A percentile compares a stretch with the other conserved stretches of the same genome.
Evolutionary conservation across 345 rosid genomes (phyloP).

Genomic region (Microthlaspi erraticum): DNA sequence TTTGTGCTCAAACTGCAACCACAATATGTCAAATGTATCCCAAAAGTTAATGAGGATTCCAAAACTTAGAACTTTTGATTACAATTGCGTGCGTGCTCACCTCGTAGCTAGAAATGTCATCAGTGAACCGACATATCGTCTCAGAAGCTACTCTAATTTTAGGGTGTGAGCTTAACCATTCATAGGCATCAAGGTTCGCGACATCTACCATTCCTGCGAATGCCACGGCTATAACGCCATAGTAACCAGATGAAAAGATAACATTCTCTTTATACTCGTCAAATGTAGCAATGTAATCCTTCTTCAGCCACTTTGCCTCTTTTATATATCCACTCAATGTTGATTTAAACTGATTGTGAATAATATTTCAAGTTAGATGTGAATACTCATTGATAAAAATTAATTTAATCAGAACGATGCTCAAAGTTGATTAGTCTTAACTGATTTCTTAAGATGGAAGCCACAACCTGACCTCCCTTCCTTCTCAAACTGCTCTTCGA

Average conservation of each 20-base stretch:
- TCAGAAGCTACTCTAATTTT: slow-evolving; percentile 35
- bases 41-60: no score
- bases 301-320: slow-evolving; percentile 37
- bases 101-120: slow-evolving; percentile 33
- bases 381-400: not conserved
- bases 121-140: not conserved
- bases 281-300: slow-evolving; percentile 30
- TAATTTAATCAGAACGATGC: not conserved
- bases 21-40: not conserved
- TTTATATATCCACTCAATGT: slow-evolving; percentile 15
- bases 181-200: slow-evolving; percentile 25
- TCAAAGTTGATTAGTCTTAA: slow-evolving; percentile 28
- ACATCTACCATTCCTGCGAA: slow-evolving; percentile 27
- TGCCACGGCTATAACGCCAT: not conserved
- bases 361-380: not conserved
- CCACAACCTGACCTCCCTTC: slow-evolving; percentile 32
- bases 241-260: not conserved
- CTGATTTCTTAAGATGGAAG: slow-evolving; percentile 36
- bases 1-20: slow-evolving; percentile 25
- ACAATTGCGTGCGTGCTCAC: not conserved
- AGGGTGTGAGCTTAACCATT: slow-evolving; percentile 36
- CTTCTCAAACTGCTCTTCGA: slow-evolving; percentile 29
- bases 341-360: slow-evolving; percentile 7
- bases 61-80: no score
- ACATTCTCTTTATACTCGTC: slow-evolving; percentile 37